phyloP scores from a whole-genome alignment of 495 filamentous ascomycete genomes.

The Cercophora samala region DNA sequence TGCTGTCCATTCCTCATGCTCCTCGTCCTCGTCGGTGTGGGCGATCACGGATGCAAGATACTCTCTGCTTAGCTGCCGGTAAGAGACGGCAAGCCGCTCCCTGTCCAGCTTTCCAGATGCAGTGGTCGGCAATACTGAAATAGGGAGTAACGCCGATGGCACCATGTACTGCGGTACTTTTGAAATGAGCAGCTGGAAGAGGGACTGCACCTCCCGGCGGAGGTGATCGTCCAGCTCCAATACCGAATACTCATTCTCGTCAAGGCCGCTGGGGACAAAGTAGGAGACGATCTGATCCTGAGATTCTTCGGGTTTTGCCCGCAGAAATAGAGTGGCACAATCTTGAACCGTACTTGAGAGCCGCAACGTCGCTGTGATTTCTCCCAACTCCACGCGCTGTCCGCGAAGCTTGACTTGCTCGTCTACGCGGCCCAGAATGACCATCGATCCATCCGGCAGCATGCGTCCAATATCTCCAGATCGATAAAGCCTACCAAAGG shows the following conservation, averaged over 20 bases:
- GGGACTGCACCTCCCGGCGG: slow-evolving; percentile 24
- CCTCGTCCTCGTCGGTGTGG: slow-evolving; percentile 23
- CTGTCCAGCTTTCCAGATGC: slow-evolving; percentile 61
- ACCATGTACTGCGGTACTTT: slow-evolving; percentile 65
- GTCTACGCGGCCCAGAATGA: slow-evolving; percentile 71
- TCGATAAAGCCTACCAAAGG: slow-evolving; percentile 65
- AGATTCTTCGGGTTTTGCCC: slow-evolving; percentile 12
- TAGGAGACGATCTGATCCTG: slow-evolving; percentile 55
- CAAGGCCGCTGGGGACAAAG: slow-evolving; percentile 44
- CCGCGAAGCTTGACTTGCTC: slow-evolving; percentile 82
- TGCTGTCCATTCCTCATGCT: slow-evolving; percentile 48
- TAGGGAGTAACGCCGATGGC: slow-evolving; percentile 63
- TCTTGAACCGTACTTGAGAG: slow-evolving; percentile 43
- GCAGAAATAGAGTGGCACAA: slow-evolving; percentile 53
- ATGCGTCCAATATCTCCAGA: slow-evolving; percentile 70
- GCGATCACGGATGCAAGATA: slow-evolving; percentile 26
- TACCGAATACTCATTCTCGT: slow-evolving; percentile 24
- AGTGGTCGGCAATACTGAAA: slow-evolving; percentile 61
- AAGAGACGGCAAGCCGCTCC: slow-evolving; percentile 17
- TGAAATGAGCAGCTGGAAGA: slow-evolving; percentile 43
- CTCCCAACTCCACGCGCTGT: slow-evolving; percentile 72
- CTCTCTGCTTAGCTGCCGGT: slow-evolving; percentile 20
- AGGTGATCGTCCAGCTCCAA: slow-evolving; percentile 26
- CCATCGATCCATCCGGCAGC: slow-evolving; percentile 63
- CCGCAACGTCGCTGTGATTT: slow-evolving; percentile 62